Evolutionary conservation across 2,329 filamentous ascomycete species (phyloP).

Genomic region (Ophiostoma sp.): DNA sequence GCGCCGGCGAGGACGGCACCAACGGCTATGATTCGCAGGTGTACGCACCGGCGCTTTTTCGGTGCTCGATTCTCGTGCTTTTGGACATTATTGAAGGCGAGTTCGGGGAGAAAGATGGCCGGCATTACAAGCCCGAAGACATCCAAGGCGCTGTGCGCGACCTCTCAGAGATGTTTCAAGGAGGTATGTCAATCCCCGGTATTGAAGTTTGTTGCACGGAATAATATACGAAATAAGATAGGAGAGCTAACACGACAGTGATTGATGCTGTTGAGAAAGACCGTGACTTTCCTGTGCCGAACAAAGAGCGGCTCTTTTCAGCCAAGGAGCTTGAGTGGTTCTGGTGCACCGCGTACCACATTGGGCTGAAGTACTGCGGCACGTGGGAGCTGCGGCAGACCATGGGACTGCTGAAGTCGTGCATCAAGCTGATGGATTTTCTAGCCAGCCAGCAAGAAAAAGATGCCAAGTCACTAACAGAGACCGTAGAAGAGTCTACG

Average conservation of each 20-base stretch:
- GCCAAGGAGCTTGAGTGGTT: constrained; percentile 74
- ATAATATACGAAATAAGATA: too few species aligned
- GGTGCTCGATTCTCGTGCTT: constrained; percentile 53
- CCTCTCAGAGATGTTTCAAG: constrained; percentile 39
- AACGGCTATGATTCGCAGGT: constrained; percentile 35
- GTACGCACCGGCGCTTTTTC: constrained; percentile 59
- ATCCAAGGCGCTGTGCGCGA: constrained; percentile 16
- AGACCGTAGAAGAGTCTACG: too few species aligned
- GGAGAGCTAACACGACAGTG: constrained; percentile 15
- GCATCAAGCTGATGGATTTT: constrained; percentile 45
- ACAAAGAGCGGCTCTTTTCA: constrained; percentile 50
- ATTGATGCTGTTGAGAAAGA: constrained; percentile 40
- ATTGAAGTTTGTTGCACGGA: too few species aligned
- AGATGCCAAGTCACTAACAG: constrained; percentile 22
- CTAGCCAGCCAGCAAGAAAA: constrained; percentile 42
- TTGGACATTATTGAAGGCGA: constrained; percentile 38
- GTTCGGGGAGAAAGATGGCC: background rate
- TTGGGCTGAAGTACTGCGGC: constrained; percentile 58
- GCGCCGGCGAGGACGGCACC: background rate
- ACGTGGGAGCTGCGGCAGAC: constrained; percentile 50
- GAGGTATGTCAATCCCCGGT: constrained; percentile 34
- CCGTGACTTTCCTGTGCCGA: constrained; percentile 37
- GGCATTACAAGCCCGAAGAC: background rate
- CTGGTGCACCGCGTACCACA: constrained; percentile 73
- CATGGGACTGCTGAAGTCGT: constrained; percentile 52